These are phyloP conservation scores for Xanthoparmelia taractica DNA, from an alignment of 495 filamentous ascomycete species.

Conservation along the genomic window DNA sequence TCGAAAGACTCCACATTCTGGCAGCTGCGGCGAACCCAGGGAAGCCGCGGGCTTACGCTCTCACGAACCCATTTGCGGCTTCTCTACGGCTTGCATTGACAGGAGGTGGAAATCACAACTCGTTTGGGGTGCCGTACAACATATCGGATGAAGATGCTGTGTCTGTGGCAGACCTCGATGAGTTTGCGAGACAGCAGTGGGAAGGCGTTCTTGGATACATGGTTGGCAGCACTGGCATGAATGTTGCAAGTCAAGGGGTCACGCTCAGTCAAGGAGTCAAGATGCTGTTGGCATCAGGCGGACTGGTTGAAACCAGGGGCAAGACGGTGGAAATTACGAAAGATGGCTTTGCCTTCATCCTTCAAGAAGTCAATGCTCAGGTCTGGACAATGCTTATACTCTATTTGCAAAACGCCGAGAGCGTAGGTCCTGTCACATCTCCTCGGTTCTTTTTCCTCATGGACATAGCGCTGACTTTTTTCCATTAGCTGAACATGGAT, in stretches of 20 bases:
- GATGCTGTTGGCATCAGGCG: slow-evolving; percentile 65
- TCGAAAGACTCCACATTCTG: slow-evolving; percentile 77
- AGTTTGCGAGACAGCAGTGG: slow-evolving; percentile 83
- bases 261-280: slow-evolving; percentile 74
- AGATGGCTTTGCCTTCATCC: slow-evolving; percentile 83
- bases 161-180: slow-evolving; percentile 65
- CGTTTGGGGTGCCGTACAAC: slow-evolving; percentile 77
- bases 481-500: slow-evolving; percentile 58
- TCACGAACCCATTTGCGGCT: slow-evolving; percentile 66
- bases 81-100: slow-evolving; percentile 78
- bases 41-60: slow-evolving; percentile 55
- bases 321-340: slow-evolving; percentile 68
- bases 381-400: slow-evolving; percentile 92
- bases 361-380: slow-evolving; percentile 92
- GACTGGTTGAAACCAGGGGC: slow-evolving; percentile 63
- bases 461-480: slow-evolving; percentile 20
- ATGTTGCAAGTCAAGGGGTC: slow-evolving; percentile 39
- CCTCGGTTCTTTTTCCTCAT: not conserved
- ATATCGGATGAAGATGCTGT: slow-evolving; percentile 50
- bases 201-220: slow-evolving; percentile 94
- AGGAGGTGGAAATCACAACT: slow-evolving; percentile 74
- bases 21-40: slow-evolving; percentile 49
- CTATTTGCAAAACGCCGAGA: slow-evolving; percentile 79
- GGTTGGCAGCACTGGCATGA: slow-evolving; percentile 60
- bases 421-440: slow-evolving; percentile 29